These are phyloP conservation scores for Ogataea zsoltii DNA, from an alignment of 805 yeast species.

Conservation along the genomic window DNA sequence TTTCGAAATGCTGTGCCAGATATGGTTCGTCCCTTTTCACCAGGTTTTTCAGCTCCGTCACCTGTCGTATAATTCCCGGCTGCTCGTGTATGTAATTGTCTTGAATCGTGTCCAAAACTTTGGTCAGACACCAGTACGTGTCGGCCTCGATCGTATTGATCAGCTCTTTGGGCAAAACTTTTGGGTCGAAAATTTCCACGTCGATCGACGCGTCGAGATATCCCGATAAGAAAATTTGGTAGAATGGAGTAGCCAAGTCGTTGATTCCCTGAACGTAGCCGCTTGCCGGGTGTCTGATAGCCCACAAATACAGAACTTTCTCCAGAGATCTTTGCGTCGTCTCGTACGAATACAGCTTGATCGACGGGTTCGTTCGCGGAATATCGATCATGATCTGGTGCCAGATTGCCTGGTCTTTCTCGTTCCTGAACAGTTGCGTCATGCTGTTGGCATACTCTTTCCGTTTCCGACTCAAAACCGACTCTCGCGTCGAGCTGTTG, in stretches of 20 bases:
- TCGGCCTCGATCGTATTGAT: slow-evolving; percentile 84
- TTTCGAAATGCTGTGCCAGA: slow-evolving; percentile 70
- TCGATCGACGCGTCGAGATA: slow-evolving; percentile 51
- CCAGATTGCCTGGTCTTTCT: slow-evolving; percentile 78
- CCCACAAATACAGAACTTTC: slow-evolving; percentile 87
- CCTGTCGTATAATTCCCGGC: slow-evolving; percentile 95
- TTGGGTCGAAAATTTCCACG: slow-evolving; percentile 65
- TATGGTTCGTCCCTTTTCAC: slow-evolving; percentile 78
- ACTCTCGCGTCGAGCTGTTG: slow-evolving; percentile 70
- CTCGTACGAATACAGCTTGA: slow-evolving; percentile 66
- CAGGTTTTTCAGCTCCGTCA: slow-evolving; percentile 71
- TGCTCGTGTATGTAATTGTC: slow-evolving; percentile 98
- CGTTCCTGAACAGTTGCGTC: slow-evolving; percentile 55
- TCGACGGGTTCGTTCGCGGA: slow-evolving; percentile 88
- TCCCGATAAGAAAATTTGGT: slow-evolving; percentile 75
- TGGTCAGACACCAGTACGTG: slow-evolving; percentile 94
- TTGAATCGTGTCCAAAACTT: slow-evolving; percentile 89
- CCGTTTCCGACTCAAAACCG: slow-evolving; percentile 75
- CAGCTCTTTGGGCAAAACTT: slow-evolving; percentile 56
- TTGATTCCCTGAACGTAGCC: slow-evolving; percentile 98
- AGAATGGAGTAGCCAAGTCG: slow-evolving; percentile 91
- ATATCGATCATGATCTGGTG: slow-evolving; percentile 95
- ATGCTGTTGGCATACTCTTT: slow-evolving; percentile 82
- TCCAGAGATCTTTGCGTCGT: slow-evolving; percentile 79
- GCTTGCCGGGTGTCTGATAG: slow-evolving; percentile 94